Conservation (phyloP, 371 early-diverging fungal genomes). For the Mortierella sp. region DNA sequence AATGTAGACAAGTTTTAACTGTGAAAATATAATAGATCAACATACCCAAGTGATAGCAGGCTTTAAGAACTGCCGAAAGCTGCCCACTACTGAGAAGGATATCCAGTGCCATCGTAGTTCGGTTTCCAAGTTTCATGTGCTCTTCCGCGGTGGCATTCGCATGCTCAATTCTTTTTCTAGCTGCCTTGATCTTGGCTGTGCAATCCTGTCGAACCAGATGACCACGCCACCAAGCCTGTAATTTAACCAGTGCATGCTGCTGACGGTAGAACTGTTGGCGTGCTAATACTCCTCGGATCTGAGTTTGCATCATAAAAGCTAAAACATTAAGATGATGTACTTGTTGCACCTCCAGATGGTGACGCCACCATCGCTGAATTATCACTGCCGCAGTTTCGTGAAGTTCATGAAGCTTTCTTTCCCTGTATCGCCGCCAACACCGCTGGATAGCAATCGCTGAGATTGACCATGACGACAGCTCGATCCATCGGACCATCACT, state of each 20-base stretch:
- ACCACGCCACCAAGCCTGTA: slow-evolving; percentile 58
- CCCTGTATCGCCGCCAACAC: slow-evolving; percentile 33
- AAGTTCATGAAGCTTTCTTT: slow-evolving; percentile 11
- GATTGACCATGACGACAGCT: slow-evolving; percentile 30
- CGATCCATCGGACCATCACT: slow-evolving; percentile 28
- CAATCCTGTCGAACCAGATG: slow-evolving; percentile 46
- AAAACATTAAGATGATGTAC: slow-evolving; percentile 11
- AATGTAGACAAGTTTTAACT: background rate
- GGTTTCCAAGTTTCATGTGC: slow-evolving; percentile 59
- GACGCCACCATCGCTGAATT: slow-evolving; percentile 53
- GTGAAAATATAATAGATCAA: background rate
- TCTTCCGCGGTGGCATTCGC: slow-evolving; percentile 57
- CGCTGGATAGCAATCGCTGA: slow-evolving; percentile 49
- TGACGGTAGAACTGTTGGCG: slow-evolving; percentile 17
- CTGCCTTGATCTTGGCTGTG: slow-evolving; percentile 50
- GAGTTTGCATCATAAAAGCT: slow-evolving; percentile 40
- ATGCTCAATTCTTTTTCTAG: slow-evolving; percentile 53
- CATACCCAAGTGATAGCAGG: slow-evolving; percentile 58
- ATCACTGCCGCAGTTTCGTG: slow-evolving; percentile 19
- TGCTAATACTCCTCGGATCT: slow-evolving; percentile 43
- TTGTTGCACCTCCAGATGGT: slow-evolving; percentile 1
- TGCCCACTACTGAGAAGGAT: slow-evolving; percentile 56
- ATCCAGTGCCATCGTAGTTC: slow-evolving; percentile 58
- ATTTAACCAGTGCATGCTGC: slow-evolving; percentile 28
- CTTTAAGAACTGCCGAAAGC: slow-evolving; percentile 57